Evolutionary conservation across 2,329 filamentous ascomycete genomes (phyloP), one percentile per base, ranked within the genome.

Genomic region (Calonectria ilicicola): DNA sequence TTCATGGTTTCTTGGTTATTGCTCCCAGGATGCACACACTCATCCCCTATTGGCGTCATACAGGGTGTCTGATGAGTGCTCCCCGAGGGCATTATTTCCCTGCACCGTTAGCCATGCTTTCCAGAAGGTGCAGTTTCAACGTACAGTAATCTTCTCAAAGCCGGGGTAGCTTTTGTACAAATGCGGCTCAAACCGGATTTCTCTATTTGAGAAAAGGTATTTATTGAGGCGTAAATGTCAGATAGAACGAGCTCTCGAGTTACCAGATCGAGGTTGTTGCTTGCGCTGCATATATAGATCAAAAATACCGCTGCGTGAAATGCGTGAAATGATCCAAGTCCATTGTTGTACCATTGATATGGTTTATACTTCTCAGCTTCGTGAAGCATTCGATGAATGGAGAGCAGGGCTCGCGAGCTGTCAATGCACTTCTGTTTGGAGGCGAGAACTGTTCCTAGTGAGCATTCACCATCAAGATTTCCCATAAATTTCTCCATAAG

Each of bases 291-390:
- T 35, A 71, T 68, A 21, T 69, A 68, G 9, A 51, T 65, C 0
- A 74, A 67, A 9, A 72, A 69, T 2, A 74, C 71, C 7, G 65
- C 49, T 3, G 67, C 73, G 12, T 74, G 73, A 27, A 74, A 74
- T 9, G 73, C 73, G 15, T 74, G 73, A 46, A 74, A 74, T 10
- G 67, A 70, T 1, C 73, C 70, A 9, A 74, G 7, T 4, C 73
- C 73, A 3, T 65, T 64, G n/a, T 73, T 74, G 26, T 74, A 74
- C 73, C 73, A 74, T 19, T 65, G 64, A 19, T 74, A 74, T 0
- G 73, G 73, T n/a, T 49, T 40, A 35, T 70, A 74, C 6, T 5
- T 44, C 17, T 42, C n/a, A 19, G 62, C 42, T 35, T 74, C 58
- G 8, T 58, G 40, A 21, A 67, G 35, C 38, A 47, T 35, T 19